Base-by-base conservation (phyloP, 1,284 basidiomycete species). In the Tetrapyrgos nigripes region DNA sequence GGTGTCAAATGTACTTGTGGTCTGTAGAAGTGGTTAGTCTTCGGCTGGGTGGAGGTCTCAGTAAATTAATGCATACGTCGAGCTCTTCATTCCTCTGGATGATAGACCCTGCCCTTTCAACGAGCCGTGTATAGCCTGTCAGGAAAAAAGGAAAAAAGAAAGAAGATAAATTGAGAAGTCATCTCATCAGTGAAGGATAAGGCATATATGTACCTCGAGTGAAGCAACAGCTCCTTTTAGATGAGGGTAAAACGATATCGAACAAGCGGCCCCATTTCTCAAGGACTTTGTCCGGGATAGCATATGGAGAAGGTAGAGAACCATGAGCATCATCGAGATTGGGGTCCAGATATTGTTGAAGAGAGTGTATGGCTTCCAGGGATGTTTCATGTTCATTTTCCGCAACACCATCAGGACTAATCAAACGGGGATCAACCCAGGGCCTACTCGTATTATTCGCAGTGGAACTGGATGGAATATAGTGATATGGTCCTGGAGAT, bases 221-320 rank as follows among this genome's bases (percentile, higher is more conserved):
- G 66, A 93, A 93, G 70, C 91, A 93, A 64, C 91, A 92, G 1
- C 83, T 85, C 51, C 88, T 74, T 45, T 70, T 70, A n/a, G 83
- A 75, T 4, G 83, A 85, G 0, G 89, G 89, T 8, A 83, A 68
- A 9, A 91, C 87, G 49, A 93, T 91, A 64, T 93, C 91, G 66
- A 92, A 92, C 24, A 92, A 71, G 24, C 86, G 76, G 0, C 90
- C 91, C 88, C 91, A 92, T 70, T 88, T 91, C 62, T 73, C 64
- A 10, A 93, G 72, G n/a, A 90, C 79, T 53, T 81, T 84, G 56
- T 88, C 84, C 2, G 87, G 81, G 11, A 92, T 78, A 19, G 66
- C 71, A 60, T 73, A 75, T 31, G 65, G 69, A 61, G 51, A 29
- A 33, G 64, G 65, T 11, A 56, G 45, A 5, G 63, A 55, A 6